Base-by-base conservation (phyloP, 768 basidiomycete species). In the Daedalea quercina region DNA sequence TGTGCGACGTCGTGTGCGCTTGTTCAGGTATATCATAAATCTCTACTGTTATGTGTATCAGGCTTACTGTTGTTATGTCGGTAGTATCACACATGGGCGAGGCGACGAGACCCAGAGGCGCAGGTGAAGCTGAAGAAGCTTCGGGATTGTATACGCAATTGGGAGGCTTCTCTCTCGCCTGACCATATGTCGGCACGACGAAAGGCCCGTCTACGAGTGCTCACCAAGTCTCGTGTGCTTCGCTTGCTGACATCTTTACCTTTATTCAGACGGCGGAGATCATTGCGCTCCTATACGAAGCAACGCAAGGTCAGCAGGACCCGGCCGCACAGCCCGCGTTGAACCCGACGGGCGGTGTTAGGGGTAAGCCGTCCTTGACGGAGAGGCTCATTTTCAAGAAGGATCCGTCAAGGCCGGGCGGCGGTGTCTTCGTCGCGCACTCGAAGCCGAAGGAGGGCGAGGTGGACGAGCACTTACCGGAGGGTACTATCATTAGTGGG, bases 101-200 rank as follows among this genome's bases (percentile, higher is more conserved):
- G 93, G 45, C 75, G 92, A 43, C 81, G 85, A 61, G 92, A 95
- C 61, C 69, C 75, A 3, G 80, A 82, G 6, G 90, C 93, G 3
- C 81, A 84, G 51, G 74, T 74, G 17, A 87, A 87, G 59, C 74
- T 97, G 50, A 81, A 80, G 60, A 84, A 86, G 66, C 71, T 96
- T 50, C 83, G 87, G 22, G 92, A 95, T 65, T 89, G 86, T 51
- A 85, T 94, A 13, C 76, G 84, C 54, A 76, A 86, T 54, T 97
- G 94, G 93, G 94, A 95, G 67, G 80, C 76, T 51, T 79, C 88
- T 0, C 78, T 94, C 54, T 89, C 87, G 54, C 86, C 89, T 45
- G 94, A 96, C 59, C 94, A 97, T 70, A 94, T 94, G 91, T 91
- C 89, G 40, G 85, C 89, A 19, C 81, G 93, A 70, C 83, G 93